Evolutionary conservation across 495 filamentous ascomycete genomes (phyloP).

Genomic region (Neurospora hispaniola): DNA sequence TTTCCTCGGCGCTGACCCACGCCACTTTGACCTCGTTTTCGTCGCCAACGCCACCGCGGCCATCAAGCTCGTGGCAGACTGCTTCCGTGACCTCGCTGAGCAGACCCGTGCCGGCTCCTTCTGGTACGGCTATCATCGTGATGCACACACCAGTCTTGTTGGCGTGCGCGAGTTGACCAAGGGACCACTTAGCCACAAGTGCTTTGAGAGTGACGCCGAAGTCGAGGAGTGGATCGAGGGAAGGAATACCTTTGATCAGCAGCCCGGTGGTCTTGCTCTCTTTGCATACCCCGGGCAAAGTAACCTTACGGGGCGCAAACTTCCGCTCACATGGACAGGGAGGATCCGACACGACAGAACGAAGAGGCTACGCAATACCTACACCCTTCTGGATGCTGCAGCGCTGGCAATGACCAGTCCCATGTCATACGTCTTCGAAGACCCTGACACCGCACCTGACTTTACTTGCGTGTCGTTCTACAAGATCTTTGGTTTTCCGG

Average conservation of each 20-base stretch:
- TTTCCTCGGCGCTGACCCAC: conserved; percentile 77
- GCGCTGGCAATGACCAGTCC: conserved; percentile 58
- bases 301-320: conserved; percentile 64
- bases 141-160: conserved; percentile 65
- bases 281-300: conserved; percentile 74
- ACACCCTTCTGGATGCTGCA: conserved; percentile 62
- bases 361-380: conserved; percentile 37
- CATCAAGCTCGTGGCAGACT: conserved; percentile 68
- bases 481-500: conserved; percentile 76
- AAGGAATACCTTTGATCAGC: conserved; percentile 16
- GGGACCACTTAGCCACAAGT: conserved; percentile 34
- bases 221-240: conserved; percentile 53
- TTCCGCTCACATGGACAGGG: conserved; percentile 51
- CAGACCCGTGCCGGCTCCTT: conserved; percentile 35
- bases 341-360: conserved; percentile 30
- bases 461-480: conserved; percentile 66
- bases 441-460: conserved; percentile 53
- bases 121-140: conserved; percentile 66
- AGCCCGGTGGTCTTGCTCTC: conserved; percentile 34
- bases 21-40: conserved; percentile 80
- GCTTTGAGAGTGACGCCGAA: conserved; percentile 51
- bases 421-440: conserved; percentile 43
- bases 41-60: conserved; percentile 86
- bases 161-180: conserved; percentile 54
- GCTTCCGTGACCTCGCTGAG: conserved; percentile 47